phyloP scores from a whole-genome alignment of 2,329 filamentous ascomycete genomes.

The Cladosporium cucumerinum region DNA sequence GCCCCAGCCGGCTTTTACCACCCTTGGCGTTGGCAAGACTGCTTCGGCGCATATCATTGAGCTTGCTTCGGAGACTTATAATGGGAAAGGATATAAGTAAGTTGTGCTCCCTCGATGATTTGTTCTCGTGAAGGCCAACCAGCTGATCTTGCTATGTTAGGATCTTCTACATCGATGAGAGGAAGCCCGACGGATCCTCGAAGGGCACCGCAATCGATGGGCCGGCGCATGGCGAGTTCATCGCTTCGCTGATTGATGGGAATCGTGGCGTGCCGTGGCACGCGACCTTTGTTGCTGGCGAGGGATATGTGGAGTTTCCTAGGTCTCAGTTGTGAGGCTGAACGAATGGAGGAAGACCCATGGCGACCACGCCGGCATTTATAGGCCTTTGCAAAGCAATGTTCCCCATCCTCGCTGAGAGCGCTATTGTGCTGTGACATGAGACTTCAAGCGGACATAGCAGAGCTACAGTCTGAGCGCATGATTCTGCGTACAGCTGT shows the following conservation, averaged over 20 bases:
- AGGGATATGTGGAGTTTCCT: slow-evolving; percentile 21
- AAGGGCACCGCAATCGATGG: slow-evolving; percentile 18
- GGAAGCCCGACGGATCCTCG: slow-evolving; percentile 39
- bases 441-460: no score
- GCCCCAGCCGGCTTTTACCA: slow-evolving; percentile 29
- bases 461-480: no score
- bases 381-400: no score
- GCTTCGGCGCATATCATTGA: slow-evolving; percentile 39
- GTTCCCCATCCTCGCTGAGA: no score
- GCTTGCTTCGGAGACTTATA: slow-evolving; percentile 36
- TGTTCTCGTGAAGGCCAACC: not conserved
- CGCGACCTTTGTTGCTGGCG: slow-evolving; percentile 22
- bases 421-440: no score
- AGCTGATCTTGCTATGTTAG: slow-evolving; percentile 30
- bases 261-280: slow-evolving; percentile 20
- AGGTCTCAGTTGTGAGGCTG: not conserved
- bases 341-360: no score
- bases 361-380: no score
- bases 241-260: slow-evolving; percentile 17
- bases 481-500: no score
- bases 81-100: slow-evolving; percentile 34
- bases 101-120: slow-evolving; percentile 16
- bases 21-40: slow-evolving; percentile 41
- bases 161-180: slow-evolving; percentile 53
- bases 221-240: slow-evolving; percentile 21